phyloP scores from a whole-genome alignment of 1,284 basidiomycete genomes.

The Schizophyllum amplum region DNA sequence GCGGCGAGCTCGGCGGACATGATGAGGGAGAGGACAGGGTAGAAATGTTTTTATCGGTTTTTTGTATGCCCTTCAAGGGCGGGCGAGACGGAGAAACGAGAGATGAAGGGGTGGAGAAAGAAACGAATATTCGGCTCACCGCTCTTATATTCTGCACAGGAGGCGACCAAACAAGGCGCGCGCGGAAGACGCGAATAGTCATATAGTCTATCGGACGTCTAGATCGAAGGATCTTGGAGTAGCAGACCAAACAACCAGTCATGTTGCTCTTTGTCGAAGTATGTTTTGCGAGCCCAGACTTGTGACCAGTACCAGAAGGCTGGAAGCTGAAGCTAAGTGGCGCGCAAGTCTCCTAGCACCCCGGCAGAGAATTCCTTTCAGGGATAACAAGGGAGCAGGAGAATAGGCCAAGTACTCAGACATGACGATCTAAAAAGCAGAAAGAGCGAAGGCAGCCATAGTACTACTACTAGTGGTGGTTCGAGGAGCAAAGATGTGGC shows the following conservation, averaged over 20 bases:
- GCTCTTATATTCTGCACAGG: not conserved
- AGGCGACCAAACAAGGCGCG: not conserved
- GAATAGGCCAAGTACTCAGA: too few species aligned
- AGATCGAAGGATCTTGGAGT: slow-evolving; percentile 23
- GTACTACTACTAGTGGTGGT: too few species aligned
- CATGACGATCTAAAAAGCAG: too few species aligned
- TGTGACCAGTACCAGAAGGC: too few species aligned
- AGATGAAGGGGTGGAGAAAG: slow-evolving; percentile 5
- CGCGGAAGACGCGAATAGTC: not conserved
- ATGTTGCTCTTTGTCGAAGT: slow-evolving; percentile 44
- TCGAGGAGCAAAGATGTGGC: too few species aligned
- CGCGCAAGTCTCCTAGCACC: too few species aligned
- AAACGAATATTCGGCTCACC: not conserved
- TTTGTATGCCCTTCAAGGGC: slow-evolving; percentile 1
- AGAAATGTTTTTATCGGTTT: slow-evolving; percentile 11
- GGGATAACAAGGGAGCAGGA: too few species aligned
- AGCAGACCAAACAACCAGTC: too few species aligned
- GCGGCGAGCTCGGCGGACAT: slow-evolving; percentile 17
- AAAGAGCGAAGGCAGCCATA: too few species aligned
- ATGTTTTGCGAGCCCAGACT: too few species aligned
- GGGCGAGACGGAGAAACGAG: slow-evolving; percentile 7
- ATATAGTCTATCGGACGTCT: slow-evolving; percentile 27
- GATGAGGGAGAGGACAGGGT: slow-evolving; percentile 16
- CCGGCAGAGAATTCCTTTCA: too few species aligned
- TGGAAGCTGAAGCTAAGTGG: too few species aligned